phyloP scores from a whole-genome alignment of 192 early-diverging fungal genomes.

The Phlyctochytrium bullatum region DNA sequence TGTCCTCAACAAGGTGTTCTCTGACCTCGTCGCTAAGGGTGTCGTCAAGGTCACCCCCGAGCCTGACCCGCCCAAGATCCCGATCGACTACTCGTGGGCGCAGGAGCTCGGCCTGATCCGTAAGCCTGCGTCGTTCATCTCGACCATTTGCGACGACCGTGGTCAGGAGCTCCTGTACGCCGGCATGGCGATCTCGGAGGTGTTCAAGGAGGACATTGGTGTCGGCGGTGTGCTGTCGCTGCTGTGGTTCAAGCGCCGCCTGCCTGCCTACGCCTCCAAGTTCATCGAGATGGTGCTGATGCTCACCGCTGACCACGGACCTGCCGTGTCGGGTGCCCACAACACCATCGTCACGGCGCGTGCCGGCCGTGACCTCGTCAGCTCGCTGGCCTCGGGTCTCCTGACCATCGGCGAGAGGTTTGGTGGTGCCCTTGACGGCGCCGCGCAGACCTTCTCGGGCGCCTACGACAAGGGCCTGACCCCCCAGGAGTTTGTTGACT shows the following conservation, averaged over 20 bases:
- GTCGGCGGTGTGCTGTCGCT: constrained; percentile 96
- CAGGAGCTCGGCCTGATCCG: constrained; percentile 97
- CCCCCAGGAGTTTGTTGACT: constrained; percentile 91
- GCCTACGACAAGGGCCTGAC: constrained; percentile 93
- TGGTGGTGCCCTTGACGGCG: constrained; percentile 96
- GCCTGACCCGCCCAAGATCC: constrained; percentile 96
- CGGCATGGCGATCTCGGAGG: constrained; percentile 96
- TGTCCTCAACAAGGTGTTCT: constrained; percentile 74
- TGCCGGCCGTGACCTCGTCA: constrained; percentile 97
- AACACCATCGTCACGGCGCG: constrained; percentile 77
- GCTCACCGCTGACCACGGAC: constrained; percentile 99
- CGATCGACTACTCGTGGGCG: constrained; percentile 99
- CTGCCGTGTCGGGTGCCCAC: constrained; percentile 89
- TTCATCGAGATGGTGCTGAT: constrained; percentile 99
- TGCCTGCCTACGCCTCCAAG: constrained; percentile 91
- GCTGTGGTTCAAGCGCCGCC: constrained; percentile 97
- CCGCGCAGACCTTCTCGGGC: constrained; percentile 83
- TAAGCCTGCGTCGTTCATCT: constrained; percentile 97
- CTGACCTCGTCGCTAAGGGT: constrained; percentile 69
- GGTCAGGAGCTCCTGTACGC: constrained; percentile 98
- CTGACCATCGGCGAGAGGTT: constrained; percentile 98
- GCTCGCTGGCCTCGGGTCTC: constrained; percentile 90
- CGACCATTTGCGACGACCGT: constrained; percentile 98
- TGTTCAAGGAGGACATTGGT: constrained; percentile 98
- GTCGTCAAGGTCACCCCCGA: constrained; percentile 72